Evolutionary conservation across 1,139 yeast species (phyloP), one percentile per base, ranked within the genome.

Genomic region (Blastobotrys raffinosifermentans): DNA sequence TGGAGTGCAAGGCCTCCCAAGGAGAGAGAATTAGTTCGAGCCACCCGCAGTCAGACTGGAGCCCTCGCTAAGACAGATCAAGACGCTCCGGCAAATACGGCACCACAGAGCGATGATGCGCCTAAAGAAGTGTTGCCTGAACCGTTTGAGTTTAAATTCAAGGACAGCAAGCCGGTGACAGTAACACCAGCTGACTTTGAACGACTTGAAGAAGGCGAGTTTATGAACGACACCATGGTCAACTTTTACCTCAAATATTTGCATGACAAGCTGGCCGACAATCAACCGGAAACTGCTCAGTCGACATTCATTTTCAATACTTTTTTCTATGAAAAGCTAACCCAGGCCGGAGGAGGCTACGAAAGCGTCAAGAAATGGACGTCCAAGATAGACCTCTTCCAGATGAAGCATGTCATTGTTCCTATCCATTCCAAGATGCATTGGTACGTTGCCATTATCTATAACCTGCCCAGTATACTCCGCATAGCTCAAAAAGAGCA

Each of bases 321-420:
- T 0, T 93, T 85, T 55, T 89, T 93, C 58, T 91, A 73, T 62
- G 74, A 83, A 2, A 80, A 79, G 52, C 64, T 87, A 31, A 67
- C 44, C 44, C 65, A 43, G 32, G 56, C 35, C 35, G 57, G 55
- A 4, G 41, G 70, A 40, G 74, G 72, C 42, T 86, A 81, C 55
- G 66, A 64, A 1, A 82, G 80, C 48, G 80, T 89, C 19, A 75
- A 74, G 46, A 70, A 80, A 39, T 93, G 98, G 98, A 75, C 93
- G 3, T 67, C 72, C 34, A 82, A 80, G 49, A 63, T 84, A 18
- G 80, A 81, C 37, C 56, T 89, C 4, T 75, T 79, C 61, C 65
- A 67, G 15, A 77, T 70, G 51, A 72, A 76, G 33, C 77, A 71
- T 50, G 66, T 87, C 1, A 70, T 89, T 4, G 68, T 93, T 13